Evolutionary conservation across 768 basidiomycete species (phyloP), one percentile per base, ranked within the genome.

Genomic region (Kockovaella imperatae): DNA sequence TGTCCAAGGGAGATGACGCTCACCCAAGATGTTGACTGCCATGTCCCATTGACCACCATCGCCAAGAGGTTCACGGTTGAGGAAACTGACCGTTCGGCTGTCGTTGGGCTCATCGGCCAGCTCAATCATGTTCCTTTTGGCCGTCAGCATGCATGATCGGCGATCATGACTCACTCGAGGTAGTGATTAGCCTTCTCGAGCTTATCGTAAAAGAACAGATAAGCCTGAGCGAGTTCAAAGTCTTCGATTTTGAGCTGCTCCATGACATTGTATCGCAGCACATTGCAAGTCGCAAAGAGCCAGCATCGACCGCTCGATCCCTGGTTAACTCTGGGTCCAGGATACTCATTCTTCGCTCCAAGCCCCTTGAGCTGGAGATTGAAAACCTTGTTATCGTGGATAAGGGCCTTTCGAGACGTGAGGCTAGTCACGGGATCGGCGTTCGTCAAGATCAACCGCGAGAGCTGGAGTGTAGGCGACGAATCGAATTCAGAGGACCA

Each of bases 11-110:
- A 20, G 34, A 34, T 2, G 26, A 75, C 13, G 62, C 70, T n/a
- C 42, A 79, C 80, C 78, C 32, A 84, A 70, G 17, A 84, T 62
- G 65, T 82, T 83, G 38, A 80, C 77, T 4, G 77, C 81, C 89
- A 93, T 96, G 64, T 96, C 91, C 83, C 85, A 91, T 69, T 93
- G 90, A 6, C 90, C 91, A 42, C 89, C 89, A 64, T 95, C 90
- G 59, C 80, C 83, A 66, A 93, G 82, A 35, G 87, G 86, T 51
- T 83, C 84, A 5, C 71, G 64, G 7, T 84, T 78, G 38, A 96
- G 78, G 74, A 83, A 82, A 43, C 75, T 78, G 45, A 95, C 75
- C n/a, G 90, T 77, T 6, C 91, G 80, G 62, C 86, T 82, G 45
- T 93, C 86, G 42, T 91, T 72, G 0, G 86, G 83, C 32, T 81